phyloP scores from a whole-genome alignment of 2,329 filamentous ascomycete genomes.

The Fusarium keratoplasticum region DNA sequence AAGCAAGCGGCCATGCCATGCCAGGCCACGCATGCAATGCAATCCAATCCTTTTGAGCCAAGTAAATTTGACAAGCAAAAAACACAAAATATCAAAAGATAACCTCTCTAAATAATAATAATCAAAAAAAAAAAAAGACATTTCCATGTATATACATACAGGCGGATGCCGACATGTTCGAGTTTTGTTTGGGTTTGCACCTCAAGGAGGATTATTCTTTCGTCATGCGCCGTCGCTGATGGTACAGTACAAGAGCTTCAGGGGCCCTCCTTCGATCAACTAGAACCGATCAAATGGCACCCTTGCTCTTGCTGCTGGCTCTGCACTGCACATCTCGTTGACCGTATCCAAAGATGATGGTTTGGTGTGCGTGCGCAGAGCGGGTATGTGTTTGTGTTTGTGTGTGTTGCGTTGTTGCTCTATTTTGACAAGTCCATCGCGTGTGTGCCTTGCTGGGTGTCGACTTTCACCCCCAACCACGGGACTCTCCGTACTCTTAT shows the following conservation, averaged over 20 bases:
- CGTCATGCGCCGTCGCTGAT: constrained; percentile 35
- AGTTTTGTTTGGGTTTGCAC: constrained; percentile 37
- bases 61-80: constrained; percentile 3
- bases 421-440: constrained; percentile 24
- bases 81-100: constrained; percentile 13
- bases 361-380: constrained; percentile 22
- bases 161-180: constrained; percentile 23
- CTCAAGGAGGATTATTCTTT: constrained; percentile 35
- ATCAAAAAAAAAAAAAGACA: constrained; percentile 15
- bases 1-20: constrained; percentile 36
- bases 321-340: constrained; percentile 15
- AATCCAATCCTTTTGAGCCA: constrained; percentile 39
- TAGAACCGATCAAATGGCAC: constrained; percentile 18
- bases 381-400: neutral
- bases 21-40: constrained; percentile 20
- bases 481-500: constrained; percentile 27
- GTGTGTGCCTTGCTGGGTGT: constrained; percentile 1
- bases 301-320: constrained; percentile 14
- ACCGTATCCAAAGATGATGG: constrained; percentile 17
- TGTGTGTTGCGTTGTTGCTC: constrained; percentile 13
- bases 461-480: constrained; percentile 10
- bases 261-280: constrained; percentile 4
- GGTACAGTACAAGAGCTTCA: constrained; percentile 32
- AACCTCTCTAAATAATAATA: constrained; percentile 23
- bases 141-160: constrained; percentile 37